Base-by-base conservation (phyloP, 1,284 basidiomycete genomes). In the Fomitopsis betulina region DNA sequence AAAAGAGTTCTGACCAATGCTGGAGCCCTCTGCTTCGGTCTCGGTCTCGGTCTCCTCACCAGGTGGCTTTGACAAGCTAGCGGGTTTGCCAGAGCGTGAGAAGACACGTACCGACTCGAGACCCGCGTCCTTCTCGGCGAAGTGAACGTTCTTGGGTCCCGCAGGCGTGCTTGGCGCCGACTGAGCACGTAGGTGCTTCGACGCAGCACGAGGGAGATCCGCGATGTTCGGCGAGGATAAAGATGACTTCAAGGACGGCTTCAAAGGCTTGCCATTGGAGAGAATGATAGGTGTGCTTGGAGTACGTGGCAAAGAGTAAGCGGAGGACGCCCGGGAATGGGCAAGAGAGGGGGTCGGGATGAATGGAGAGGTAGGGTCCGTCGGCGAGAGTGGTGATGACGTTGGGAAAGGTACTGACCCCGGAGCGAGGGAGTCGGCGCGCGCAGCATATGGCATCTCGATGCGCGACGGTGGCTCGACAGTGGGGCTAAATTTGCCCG, bases 241-340 rank as follows among this genome's bases (percentile, higher is more conserved):
- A 12, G 84, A 84, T 1, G 83, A 82, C 72, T 97, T 96, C 66
- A 98, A 82, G 0, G 92, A 93, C 0, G 91, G 85, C 70, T 95
- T 94, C 72, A 98, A 86, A 0, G 93, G 90, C 71, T 94, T 92
- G 55, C 94, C 93, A 63, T 94, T 96, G 23, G 91, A 82, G 37
- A 96, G 81, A 56, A 93, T 70, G 60, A 87, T 75, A 25, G 66
- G 59, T 35, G 69, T 67, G 35, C 65, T 65, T 55, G 70, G 64
- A 8, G 65, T 65, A 33, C 72, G 67, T 19, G 69, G 67, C 30
- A 72, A 67, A 9, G 65, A 67, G 23, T 60, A 53, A 21, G 62
- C 43, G 60, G 51, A 8, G 62, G 50, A 3, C 65, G 59, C 6
- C 10, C 42, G 33, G 57, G 62, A 54, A 45, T 55, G 43, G 55